Base-by-base conservation (phyloP, 164 flowering plant species). In the Litsea cubeba region DNA sequence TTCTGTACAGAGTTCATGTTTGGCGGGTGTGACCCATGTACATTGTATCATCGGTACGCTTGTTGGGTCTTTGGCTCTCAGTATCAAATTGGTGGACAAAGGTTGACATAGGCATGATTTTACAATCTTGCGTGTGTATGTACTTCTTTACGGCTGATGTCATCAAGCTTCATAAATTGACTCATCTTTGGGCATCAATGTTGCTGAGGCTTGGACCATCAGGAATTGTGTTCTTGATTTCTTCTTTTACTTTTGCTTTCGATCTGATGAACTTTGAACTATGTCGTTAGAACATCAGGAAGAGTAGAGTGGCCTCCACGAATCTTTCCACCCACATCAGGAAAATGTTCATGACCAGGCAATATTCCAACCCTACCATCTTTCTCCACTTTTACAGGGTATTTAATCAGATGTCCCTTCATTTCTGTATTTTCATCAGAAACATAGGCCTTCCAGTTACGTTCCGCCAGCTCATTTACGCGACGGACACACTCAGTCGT, bases 291-390 rank as follows among this genome's bases (percentile, higher is more conserved):
- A 76, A 84, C 87, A 77, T 88, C 95, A 11, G 97, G 97, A 68
- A 92, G 92, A 77, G 68, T 87, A 15, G 86, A 83, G 5, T 89
- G 84, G 32, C 89, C 74, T 73, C 97, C 97, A 5, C 87, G 85
- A 24, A 92, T 62, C 79, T 88, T 90, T 62, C 97, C 97, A n/a
- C 94, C 92, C 40, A 93, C 93, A 75, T 93, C 97, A 50, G 95
- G 97, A 73, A 91, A 93, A 10, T 72, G 68, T 72, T 93, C 94
- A 76, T 71, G 65, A 5, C 85, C 90, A 10, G 87, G 85, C 77
- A 90, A 69, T 10, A 90, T 26, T n/a, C 70, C 78, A 8, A 91
- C 80, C 70, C 78, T 88, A 50, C 98, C 98, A 25, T 76, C 72
- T 57, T 74, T 70, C 28, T 77, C 74, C 14, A 88, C 87, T 5